phyloP scores from a whole-genome alignment of 78 protist genomes.

The Dictyostelium discoideum region DNA sequence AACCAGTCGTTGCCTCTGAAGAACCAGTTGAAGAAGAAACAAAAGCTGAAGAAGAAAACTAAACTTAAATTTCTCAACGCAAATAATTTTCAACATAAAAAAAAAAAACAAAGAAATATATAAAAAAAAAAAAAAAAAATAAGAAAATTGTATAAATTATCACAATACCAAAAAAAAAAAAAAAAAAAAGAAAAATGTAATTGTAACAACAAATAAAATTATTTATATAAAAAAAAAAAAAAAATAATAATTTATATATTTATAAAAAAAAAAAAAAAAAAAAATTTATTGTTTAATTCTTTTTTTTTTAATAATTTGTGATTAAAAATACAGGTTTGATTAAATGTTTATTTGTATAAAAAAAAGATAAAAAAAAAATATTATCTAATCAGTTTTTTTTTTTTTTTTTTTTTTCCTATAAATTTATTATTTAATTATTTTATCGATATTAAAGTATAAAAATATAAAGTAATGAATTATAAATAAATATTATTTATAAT shows the following conservation, averaged over 20 bases:
- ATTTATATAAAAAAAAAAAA: background rate
- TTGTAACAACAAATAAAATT: background rate
- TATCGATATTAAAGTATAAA: background rate
- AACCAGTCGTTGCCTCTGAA: background rate
- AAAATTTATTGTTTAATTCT: too few relatives aligned
- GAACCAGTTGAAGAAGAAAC: slow-evolving; percentile 7
- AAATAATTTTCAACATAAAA: background rate
- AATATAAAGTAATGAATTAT: background rate
- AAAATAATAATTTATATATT: too few relatives aligned
- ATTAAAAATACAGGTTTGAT: too few relatives aligned
- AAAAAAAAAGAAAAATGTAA: background rate
- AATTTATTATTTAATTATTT: background rate
- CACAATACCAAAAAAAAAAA: background rate
- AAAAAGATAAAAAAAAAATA: too few relatives aligned
- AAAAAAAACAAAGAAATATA: background rate
- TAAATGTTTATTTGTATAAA: too few relatives aligned
- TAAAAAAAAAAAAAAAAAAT: too few relatives aligned
- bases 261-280: too few relatives aligned
- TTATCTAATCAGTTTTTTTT: too few relatives aligned
- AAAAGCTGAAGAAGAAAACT: background rate
- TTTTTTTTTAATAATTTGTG: background rate
- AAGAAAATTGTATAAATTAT: background rate
- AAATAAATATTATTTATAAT: background rate
- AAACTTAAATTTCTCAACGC: background rate
- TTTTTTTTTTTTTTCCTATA: background rate